Percentiles rank a stretch among this genome's conserved stretches.
These are phyloP conservation scores for Eucalyptus erythrocorys DNA, from an alignment of 345 rosid species.

Conservation along the genomic window DNA sequence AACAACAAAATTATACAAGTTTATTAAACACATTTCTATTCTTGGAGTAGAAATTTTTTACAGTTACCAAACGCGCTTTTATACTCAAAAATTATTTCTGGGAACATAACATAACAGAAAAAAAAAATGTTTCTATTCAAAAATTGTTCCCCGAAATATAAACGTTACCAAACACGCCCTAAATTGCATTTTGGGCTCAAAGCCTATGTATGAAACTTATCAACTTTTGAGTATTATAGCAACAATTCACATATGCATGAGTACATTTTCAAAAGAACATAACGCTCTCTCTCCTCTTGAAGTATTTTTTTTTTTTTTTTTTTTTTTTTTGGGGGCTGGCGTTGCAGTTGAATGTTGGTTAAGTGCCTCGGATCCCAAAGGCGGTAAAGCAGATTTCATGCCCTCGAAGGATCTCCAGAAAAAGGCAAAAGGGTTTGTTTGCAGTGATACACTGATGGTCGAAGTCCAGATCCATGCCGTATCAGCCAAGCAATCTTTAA, in stretches of 20 bases:
- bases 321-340: background rate
- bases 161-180: no score
- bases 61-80: no score
- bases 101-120: accelerated
- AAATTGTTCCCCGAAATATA: accelerated
- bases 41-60: no score
- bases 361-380: background rate
- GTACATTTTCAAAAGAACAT: background rate
- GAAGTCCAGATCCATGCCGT: background rate
- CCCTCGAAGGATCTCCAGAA: background rate
- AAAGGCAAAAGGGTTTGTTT: background rate
- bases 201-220: background rate
- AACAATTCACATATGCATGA: background rate
- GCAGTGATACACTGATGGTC: background rate
- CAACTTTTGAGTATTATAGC: background rate
- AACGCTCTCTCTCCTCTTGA: background rate
- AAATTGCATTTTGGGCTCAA: background rate
- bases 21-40: no score
- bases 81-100: accelerated
- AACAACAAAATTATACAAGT: no score
- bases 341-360: background rate
- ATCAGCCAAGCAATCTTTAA: background rate
- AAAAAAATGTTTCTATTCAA: accelerated
- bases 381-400: background rate
- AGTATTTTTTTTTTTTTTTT: no score